Evolutionary conservation across 805 yeast genomes (phyloP), one percentile per base, ranked within the genome.

Genomic region (Yamadazyma olivae): DNA sequence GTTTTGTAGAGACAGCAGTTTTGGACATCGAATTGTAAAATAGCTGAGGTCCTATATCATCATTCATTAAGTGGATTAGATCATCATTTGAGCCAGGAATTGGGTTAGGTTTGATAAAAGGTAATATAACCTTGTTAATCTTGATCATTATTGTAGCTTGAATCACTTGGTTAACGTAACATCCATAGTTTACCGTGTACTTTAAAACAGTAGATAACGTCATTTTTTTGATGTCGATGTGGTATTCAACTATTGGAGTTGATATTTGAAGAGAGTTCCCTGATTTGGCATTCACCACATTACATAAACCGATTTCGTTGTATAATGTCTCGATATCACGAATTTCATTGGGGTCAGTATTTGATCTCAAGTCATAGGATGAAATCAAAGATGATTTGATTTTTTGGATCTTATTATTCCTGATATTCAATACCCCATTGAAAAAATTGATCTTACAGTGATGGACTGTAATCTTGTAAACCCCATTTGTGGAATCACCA

Each of bases 11-110:
- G 6, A 50, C 46, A 1, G 83, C 75, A 35, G 66, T 54, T 10
- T 68, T 63, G 0, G 81, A 70, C 26, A 79, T 65, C 2, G 69
- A 42, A 17, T 70, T 70, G 51, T 79, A 79, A 44, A 79, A 79
- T 10, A 66, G 40, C 24, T 59, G 62, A 10, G 58, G 55, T 21
- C 49, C 46, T 8, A 27, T 10, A n/a, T 43, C 42, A 26, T 43
- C 38, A 5, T 5, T 4, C 19, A 15, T 8, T 5, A 16, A 9
- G 6, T 26, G 21, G 19, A 19, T 13, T 4, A 15, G 8, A n/a
- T 13, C 28, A 7, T 8, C 28, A 25, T 7, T 13, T 6, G 22
- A 24, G 8, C 17, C 24, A 10, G 25, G 23, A 3, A 38, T 17
- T 9, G 47, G 44, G 21, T 32, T 13, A 12, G 38, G 39, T 27